Evolutionary conservation across 768 basidiomycete genomes (phyloP), one percentile per base, ranked within the genome.

Genomic region (Thelephora ganbajun): DNA sequence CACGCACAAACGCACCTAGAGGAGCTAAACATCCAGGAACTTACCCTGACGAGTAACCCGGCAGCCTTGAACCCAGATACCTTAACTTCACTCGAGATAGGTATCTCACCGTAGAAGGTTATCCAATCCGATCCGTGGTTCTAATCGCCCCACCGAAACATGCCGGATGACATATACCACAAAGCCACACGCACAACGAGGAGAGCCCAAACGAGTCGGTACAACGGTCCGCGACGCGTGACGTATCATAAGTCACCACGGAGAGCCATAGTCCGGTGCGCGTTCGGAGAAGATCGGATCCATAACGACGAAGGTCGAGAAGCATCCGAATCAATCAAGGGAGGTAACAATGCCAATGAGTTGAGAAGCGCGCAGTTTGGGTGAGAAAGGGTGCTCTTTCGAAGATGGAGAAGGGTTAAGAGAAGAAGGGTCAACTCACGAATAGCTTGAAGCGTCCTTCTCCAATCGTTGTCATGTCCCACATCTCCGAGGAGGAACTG

Each of bases 41-140:
- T 35, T 58, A 82, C 83, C 68, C 76, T 75, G 37, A 84, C 73
- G 7, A 66, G 69, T 30, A 87, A 66, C 7, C 80, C 83, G 18
- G 74, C 72, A 3, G 79, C 77, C 55, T 61, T 76, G 61, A 87
- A 86, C 0, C 78, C 80, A n/a, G 71, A 64, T 11, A 79, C 65
- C 45, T 68, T 73, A 46, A 79, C 61, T 6, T 63, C 57, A 3
- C 68, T 60, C 43, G 64, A 62, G 22, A 82, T 68, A n/a, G 53
- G 59, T 16, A 86, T 75, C 49, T 83, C 75, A 7, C 84, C 83
- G 16, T 65, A 68, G 54, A 77, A 85, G 1, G 76, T 68, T 11
- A 71, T 67, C 74, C 74, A 81, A 16, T 70, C 72, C n/a, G 71
- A 59, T 1, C 79, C 80, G 54, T 77, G 76, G n/a, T 70, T 77